Evolutionary conservation across 352 stramenopile genomes (phyloP).

Genomic region (Blastocystis sp.): DNA sequence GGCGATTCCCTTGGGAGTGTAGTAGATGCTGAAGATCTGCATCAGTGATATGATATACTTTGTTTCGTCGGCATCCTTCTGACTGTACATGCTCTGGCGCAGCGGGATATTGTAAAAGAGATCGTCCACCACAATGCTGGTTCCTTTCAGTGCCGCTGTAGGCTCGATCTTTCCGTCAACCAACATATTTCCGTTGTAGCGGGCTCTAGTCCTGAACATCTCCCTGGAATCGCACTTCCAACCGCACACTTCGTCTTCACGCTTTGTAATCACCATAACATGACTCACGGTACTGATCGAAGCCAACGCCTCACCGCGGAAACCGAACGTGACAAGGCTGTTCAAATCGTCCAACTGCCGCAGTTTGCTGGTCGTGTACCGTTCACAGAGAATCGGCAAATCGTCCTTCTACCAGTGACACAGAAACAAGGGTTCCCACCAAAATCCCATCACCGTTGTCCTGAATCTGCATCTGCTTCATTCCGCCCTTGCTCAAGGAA

Average conservation of each 20-base stretch:
- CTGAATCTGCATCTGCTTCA: slow-evolving; percentile 89
- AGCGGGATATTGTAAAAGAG: slow-evolving; percentile 97
- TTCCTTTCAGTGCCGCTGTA: slow-evolving; percentile 75
- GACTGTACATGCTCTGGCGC: slow-evolving; percentile 76
- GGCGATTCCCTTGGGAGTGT: slow-evolving; percentile 80
- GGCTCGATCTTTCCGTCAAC: slow-evolving; percentile 76
- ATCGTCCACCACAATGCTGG: slow-evolving; percentile 85
- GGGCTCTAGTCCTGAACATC: slow-evolving; percentile 76
- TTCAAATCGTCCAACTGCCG: slow-evolving; percentile 88
- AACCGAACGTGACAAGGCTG: slow-evolving; percentile 91
- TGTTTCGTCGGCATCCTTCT: slow-evolving; percentile 40
- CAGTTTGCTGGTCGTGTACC: slow-evolving; percentile 96
- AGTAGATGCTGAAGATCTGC: slow-evolving; percentile 72
- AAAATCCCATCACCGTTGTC: slow-evolving; percentile 89
- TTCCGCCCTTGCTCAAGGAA: slow-evolving; percentile 79
- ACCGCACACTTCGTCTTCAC: slow-evolving; percentile 77
- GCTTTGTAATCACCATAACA: slow-evolving; percentile 85
- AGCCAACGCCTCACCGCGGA: slow-evolving; percentile 94
- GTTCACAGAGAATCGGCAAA: slow-evolving; percentile 89
- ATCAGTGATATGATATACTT: slow-evolving; percentile 37
- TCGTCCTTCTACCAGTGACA: slow-evolving; percentile 77
- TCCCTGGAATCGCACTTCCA: slow-evolving; percentile 34
- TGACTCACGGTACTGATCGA: slow-evolving; percentile 90
- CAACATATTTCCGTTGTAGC: slow-evolving; percentile 85
- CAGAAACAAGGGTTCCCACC: slow-evolving; percentile 19